phyloP scores from a whole-genome alignment of 2,329 filamentous ascomycete genomes.

The Fusarium dlaminii region DNA sequence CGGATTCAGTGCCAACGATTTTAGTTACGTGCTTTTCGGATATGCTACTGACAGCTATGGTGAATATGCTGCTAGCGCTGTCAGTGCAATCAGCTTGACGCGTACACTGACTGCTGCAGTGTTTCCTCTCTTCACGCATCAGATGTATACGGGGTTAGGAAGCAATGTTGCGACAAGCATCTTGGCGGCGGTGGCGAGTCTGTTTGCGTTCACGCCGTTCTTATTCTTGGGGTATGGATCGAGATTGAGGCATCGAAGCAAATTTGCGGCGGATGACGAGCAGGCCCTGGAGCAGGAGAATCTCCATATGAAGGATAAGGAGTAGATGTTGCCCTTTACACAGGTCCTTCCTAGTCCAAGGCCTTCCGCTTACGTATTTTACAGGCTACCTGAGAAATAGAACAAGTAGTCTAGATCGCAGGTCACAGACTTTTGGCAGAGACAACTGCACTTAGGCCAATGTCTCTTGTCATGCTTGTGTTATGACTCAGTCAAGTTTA shows the following conservation, averaged over 20 bases:
- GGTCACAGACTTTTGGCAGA: neutral
- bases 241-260: constrained; percentile 3
- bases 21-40: constrained; percentile 11
- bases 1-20: constrained; percentile 8
- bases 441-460: neutral
- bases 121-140: neutral
- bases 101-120: neutral
- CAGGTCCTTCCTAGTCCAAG: fast-evolving
- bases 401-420: neutral
- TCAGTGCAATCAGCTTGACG: constrained; percentile 6
- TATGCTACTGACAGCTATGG: constrained; percentile 9
- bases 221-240: neutral
- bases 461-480: neutral
- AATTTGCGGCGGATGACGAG: constrained; percentile 1
- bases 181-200: neutral
- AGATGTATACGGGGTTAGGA: constrained; percentile 6
- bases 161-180: constrained; percentile 13
- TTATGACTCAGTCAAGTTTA: neutral
- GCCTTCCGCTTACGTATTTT: neutral
- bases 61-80: constrained; percentile 5
- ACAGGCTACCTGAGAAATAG: neutral
- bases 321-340: neutral
- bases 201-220: constrained; percentile 2
- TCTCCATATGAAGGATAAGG: neutral
- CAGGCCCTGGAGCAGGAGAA: neutral